These are phyloP conservation scores for Hygrocybe punicea DNA, from an alignment of 768 basidiomycete genomes.

Conservation along the genomic window DNA sequence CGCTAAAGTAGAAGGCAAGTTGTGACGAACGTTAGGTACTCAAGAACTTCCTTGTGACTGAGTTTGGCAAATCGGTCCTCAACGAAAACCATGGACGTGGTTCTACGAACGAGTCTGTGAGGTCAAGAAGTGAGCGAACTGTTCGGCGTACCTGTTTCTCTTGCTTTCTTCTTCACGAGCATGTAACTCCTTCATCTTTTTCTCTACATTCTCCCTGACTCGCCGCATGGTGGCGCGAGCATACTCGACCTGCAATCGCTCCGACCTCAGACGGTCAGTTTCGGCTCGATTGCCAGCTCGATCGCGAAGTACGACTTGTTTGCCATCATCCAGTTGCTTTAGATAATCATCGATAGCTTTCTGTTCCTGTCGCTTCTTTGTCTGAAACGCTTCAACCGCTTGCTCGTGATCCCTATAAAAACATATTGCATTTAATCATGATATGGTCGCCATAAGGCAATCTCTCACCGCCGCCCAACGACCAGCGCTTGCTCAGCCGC, in stretches of 20 bases:
- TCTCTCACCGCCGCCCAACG: conserved; percentile 12
- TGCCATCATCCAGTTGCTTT: conserved; percentile 7
- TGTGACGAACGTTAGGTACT: conserved; percentile 15
- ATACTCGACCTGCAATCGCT: conserved; percentile 7
- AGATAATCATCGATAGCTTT: not conserved
- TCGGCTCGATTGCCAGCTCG: conserved; percentile 13
- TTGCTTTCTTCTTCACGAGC: conserved; percentile 10
- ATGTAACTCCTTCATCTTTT: conserved; percentile 8
- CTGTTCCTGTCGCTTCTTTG: not conserved
- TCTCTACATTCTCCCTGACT: conserved; percentile 7
- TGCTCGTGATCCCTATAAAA: conserved; percentile 8
- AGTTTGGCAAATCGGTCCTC: conserved; percentile 14
- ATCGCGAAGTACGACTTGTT: conserved; percentile 5
- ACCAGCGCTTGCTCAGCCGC: conserved; percentile 10
- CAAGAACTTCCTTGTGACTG: conserved; percentile 15
- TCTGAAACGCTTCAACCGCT: not conserved
- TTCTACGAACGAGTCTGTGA: conserved; percentile 5
- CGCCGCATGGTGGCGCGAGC: conserved; percentile 5
- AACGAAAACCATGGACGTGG: conserved; percentile 10
- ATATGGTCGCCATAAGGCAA: not conserved
- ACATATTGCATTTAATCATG: not conserved
- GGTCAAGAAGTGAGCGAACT: not conserved
- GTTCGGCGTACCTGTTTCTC: conserved; percentile 13
- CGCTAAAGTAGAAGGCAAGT: not conserved
- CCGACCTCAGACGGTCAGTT: conserved; percentile 5